phyloP scores from a whole-genome alignment of 176 grass and related monocot genomes.

The Oryza rufipogon region DNA sequence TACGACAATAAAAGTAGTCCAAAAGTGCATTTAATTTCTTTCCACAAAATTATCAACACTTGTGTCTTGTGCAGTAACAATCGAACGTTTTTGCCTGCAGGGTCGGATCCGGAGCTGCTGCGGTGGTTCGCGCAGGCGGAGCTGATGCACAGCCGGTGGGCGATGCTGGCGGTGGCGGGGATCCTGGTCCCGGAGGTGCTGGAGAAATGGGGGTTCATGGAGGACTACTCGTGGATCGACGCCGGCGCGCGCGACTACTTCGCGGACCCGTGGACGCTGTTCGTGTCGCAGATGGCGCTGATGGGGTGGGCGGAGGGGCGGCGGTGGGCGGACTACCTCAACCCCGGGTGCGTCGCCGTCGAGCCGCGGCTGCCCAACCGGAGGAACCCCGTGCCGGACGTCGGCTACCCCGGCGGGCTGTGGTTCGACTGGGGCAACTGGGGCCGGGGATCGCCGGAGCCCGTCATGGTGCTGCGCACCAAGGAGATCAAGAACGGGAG shows the following conservation, averaged over 20 bases:
- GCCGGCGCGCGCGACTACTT: slow-evolving; percentile 83
- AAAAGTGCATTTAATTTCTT: too few species aligned
- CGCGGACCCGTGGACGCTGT: slow-evolving; percentile 72
- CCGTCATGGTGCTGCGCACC: slow-evolving; percentile 93
- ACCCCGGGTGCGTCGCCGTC: slow-evolving; percentile 73
- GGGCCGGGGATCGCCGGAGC: slow-evolving; percentile 86
- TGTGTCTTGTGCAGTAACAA: too few species aligned
- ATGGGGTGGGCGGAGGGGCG: slow-evolving; percentile 96
- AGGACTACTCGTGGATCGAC: slow-evolving; percentile 73
- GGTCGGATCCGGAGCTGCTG: slow-evolving; percentile 73
- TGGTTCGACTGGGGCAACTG: slow-evolving; percentile 94
- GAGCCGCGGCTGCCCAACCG: slow-evolving; percentile 68
- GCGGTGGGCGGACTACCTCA: slow-evolving; percentile 77
- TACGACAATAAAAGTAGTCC: too few species aligned
- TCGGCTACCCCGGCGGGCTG: slow-evolving; percentile 80
- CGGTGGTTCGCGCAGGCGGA: slow-evolving; percentile 88
- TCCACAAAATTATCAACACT: too few species aligned
- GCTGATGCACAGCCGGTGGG: slow-evolving; percentile 90
- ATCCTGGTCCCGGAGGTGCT: slow-evolving; percentile 77
- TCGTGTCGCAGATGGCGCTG: slow-evolving; percentile 74
- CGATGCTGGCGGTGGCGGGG: slow-evolving; percentile 76
- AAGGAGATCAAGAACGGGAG: slow-evolving; percentile 99
- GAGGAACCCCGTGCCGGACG: slow-evolving; percentile 73
- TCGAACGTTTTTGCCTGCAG: slow-evolving; percentile 5
- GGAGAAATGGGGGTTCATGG: slow-evolving; percentile 63